Conservation (phyloP, 2,329 filamentous ascomycete genomes). For the Arthrobotrys sinensis region DNA sequence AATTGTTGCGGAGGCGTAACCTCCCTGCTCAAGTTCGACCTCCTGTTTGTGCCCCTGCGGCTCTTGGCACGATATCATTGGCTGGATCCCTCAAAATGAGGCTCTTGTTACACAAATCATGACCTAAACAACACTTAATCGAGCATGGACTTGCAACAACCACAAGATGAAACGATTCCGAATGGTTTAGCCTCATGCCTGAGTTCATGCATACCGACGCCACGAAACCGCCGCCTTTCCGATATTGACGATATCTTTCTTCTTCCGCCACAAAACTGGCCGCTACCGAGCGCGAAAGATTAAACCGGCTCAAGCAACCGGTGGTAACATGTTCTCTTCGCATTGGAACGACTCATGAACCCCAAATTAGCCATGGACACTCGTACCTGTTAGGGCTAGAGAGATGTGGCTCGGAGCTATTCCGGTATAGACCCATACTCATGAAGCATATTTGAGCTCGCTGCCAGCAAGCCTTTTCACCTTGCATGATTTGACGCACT, state of each 20-base stretch:
- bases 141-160: slow-evolving; percentile 12
- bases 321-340: background rate
- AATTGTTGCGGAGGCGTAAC: slow-evolving; percentile 8
- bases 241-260: slow-evolving; percentile 4
- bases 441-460: background rate
- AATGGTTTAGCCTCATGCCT: slow-evolving; percentile 16
- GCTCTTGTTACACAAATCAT: slow-evolving; percentile 6
- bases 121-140: slow-evolving; percentile 6
- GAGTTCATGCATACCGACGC: background rate
- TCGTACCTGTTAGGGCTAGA: background rate
- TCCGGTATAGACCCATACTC: background rate
- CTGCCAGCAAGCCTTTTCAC: background rate
- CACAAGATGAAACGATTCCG: slow-evolving; percentile 7
- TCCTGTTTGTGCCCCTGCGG: slow-evolving; percentile 3
- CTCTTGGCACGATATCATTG: slow-evolving; percentile 9
- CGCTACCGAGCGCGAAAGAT: background rate
- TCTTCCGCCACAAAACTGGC: background rate
- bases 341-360: background rate
- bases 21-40: background rate
- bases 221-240: slow-evolving; percentile 13
- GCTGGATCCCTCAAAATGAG: background rate
- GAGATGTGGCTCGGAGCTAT: background rate
- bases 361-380: background rate
- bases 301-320: slow-evolving; percentile 1
- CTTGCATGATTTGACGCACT: slow-evolving; percentile 5